A percentile compares a stretch with the other conserved stretches of the same genome.
phyloP scores from a whole-genome alignment of 805 yeast genomes.

The Pichia californica region DNA sequence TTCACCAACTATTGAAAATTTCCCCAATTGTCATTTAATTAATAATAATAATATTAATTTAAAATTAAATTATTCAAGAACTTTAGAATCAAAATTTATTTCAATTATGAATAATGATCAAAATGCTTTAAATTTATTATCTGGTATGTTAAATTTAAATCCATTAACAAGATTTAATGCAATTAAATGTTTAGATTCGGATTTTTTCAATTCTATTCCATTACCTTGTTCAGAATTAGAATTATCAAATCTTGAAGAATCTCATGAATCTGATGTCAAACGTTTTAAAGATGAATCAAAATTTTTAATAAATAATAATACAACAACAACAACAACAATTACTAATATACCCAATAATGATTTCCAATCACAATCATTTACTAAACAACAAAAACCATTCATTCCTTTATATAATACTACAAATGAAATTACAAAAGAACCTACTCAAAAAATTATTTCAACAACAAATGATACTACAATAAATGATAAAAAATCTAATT shows the following conservation, averaged over 20 bases:
- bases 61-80: slow-evolving; percentile 29
- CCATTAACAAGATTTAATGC: slow-evolving; percentile 77
- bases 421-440: too few relatives aligned
- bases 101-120: slow-evolving; percentile 22
- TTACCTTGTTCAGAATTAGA: slow-evolving; percentile 47
- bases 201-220: slow-evolving; percentile 64
- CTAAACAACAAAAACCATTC: too few relatives aligned
- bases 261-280: slow-evolving; percentile 82
- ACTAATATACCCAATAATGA: not conserved
- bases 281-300: slow-evolving; percentile 39
- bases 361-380: too few relatives aligned
- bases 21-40: slow-evolving; percentile 56
- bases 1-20: slow-evolving; percentile 53
- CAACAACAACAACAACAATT: not conserved
- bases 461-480: too few relatives aligned
- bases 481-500: too few relatives aligned
- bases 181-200: slow-evolving; percentile 62
- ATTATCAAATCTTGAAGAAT: slow-evolving; percentile 69
- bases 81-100: slow-evolving; percentile 43
- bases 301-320: not conserved
- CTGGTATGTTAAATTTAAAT: slow-evolving; percentile 58
- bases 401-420: too few relatives aligned
- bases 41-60: slow-evolving; percentile 45
- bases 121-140: slow-evolving; percentile 48
- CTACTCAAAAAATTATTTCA: too few relatives aligned